These are phyloP conservation scores for Eremomyces bilateralis DNA, from an alignment of 495 filamentous ascomycete species.

Conservation along the genomic window DNA sequence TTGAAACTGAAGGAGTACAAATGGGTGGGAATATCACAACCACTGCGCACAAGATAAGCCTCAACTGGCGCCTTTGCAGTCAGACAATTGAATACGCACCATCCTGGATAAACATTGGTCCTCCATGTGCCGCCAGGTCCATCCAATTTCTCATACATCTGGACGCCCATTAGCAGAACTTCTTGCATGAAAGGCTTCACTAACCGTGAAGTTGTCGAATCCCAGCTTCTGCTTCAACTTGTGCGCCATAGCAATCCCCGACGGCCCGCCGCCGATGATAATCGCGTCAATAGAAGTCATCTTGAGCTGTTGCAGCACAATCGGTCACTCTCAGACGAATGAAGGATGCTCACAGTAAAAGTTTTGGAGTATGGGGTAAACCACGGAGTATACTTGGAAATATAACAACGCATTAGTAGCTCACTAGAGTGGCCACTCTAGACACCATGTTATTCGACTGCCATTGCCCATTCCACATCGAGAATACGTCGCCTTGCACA, in stretches of 20 bases:
- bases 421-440: too few relatives aligned
- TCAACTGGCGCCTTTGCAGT: background rate
- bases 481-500: too few relatives aligned
- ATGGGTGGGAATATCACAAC: constrained; percentile 14
- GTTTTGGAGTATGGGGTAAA: too few relatives aligned
- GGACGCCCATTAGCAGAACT: background rate
- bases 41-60: constrained; percentile 1
- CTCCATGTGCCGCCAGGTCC: constrained; percentile 15
- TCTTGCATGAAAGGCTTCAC: too few relatives aligned
- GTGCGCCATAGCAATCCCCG: constrained; percentile 14
- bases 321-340: too few relatives aligned
- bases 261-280: constrained; percentile 11
- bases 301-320: too few relatives aligned
- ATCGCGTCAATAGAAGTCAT: too few relatives aligned
- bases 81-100: background rate
- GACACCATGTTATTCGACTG: too few relatives aligned
- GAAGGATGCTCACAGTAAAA: too few relatives aligned
- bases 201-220: constrained; percentile 10
- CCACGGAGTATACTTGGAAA: too few relatives aligned
- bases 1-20: constrained; percentile 18
- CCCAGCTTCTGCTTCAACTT: constrained; percentile 12
- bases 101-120: constrained; percentile 15
- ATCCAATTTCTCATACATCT: constrained; percentile 13
- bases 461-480: too few relatives aligned
- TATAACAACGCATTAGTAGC: too few relatives aligned